Percentiles rank a stretch among this genome's conserved stretches.
Conservation (phyloP, 1,284 basidiomycete genomes). For the Mycosarcoma maydis region DNA sequence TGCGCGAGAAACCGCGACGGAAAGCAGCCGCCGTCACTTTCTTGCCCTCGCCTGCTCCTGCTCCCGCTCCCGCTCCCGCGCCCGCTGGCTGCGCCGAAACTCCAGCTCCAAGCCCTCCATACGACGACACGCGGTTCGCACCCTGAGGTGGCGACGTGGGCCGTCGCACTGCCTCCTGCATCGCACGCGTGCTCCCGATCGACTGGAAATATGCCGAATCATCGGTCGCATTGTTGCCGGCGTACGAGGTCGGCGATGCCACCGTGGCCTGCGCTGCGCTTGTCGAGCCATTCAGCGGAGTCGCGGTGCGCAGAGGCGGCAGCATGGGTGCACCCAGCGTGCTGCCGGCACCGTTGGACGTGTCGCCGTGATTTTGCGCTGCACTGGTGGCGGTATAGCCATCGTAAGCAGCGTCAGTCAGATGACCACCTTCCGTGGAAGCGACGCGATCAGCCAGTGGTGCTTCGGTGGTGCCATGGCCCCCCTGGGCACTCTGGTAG, state of each 20-base stretch:
- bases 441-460: not conserved
- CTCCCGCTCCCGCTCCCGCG: not conserved
- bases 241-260: slow-evolving; percentile 26
- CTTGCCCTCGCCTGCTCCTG: slow-evolving; percentile 27
- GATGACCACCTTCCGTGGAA: slow-evolving; percentile 26
- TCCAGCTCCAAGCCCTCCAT: slow-evolving; percentile 23
- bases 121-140: slow-evolving; percentile 18
- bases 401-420: slow-evolving; percentile 46
- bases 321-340: slow-evolving; percentile 45
- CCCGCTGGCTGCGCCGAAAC: not conserved
- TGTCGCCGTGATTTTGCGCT: not conserved
- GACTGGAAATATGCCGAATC: slow-evolving; percentile 55
- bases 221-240: slow-evolving; percentile 9
- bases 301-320: slow-evolving; percentile 45
- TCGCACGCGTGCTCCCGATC: slow-evolving; percentile 54
- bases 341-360: slow-evolving; percentile 6
- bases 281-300: slow-evolving; percentile 33
- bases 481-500: slow-evolving; percentile 35
- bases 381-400: slow-evolving; percentile 20
- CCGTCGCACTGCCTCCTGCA: slow-evolving; percentile 52
- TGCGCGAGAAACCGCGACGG: slow-evolving; percentile 53
- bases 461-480: slow-evolving; percentile 1
- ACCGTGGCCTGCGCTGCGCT: slow-evolving; percentile 2
- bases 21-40: slow-evolving; percentile 62
- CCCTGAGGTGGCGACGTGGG: slow-evolving; percentile 36